A percentile compares a stretch with the other conserved stretches of the same genome.
These are phyloP conservation scores for Cucumis hystrix DNA, from an alignment of 306 rosid genomes.

Conservation along the genomic window DNA sequence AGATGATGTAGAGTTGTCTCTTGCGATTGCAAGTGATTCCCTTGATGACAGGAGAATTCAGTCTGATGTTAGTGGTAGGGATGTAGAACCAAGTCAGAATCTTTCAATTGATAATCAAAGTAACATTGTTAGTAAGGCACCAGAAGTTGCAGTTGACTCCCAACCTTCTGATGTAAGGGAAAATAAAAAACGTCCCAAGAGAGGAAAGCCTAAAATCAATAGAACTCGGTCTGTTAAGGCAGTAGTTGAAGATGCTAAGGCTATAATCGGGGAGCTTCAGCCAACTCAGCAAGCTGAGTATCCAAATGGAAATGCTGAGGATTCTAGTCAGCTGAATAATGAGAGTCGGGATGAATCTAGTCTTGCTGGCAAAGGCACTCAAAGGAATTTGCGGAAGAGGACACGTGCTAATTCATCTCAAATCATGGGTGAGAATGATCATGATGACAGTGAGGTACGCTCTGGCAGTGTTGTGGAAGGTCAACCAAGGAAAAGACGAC, in stretches of 20 bases:
- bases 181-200: slow-evolving; percentile 21
- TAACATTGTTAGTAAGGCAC: slow-evolving; percentile 45
- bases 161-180: slow-evolving; percentile 41
- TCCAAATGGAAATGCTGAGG: slow-evolving; percentile 63
- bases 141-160: slow-evolving; percentile 31
- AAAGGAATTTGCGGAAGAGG: slow-evolving; percentile 41
- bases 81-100: slow-evolving; percentile 44
- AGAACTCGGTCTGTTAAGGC: slow-evolving; percentile 49
- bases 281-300: slow-evolving; percentile 33
- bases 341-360: slow-evolving; percentile 36
- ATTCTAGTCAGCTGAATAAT: slow-evolving; percentile 36
- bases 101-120: slow-evolving; percentile 46
- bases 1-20: slow-evolving; percentile 57
- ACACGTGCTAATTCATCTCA: slow-evolving; percentile 53
- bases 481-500: slow-evolving; percentile 50
- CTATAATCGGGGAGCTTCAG: slow-evolving; percentile 46
- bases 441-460: slow-evolving; percentile 49
- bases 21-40: slow-evolving; percentile 63
- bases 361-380: slow-evolving; percentile 22
- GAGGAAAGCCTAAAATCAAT: slow-evolving; percentile 34
- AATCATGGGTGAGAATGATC: slow-evolving; percentile 39
- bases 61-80: slow-evolving; percentile 45
- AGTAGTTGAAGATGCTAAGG: slow-evolving; percentile 64
- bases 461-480: slow-evolving; percentile 47
- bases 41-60: slow-evolving; percentile 35